Conservation (phyloP, 108 stramenopile species). For the Pseudonitzschia delicatissima region DNA sequence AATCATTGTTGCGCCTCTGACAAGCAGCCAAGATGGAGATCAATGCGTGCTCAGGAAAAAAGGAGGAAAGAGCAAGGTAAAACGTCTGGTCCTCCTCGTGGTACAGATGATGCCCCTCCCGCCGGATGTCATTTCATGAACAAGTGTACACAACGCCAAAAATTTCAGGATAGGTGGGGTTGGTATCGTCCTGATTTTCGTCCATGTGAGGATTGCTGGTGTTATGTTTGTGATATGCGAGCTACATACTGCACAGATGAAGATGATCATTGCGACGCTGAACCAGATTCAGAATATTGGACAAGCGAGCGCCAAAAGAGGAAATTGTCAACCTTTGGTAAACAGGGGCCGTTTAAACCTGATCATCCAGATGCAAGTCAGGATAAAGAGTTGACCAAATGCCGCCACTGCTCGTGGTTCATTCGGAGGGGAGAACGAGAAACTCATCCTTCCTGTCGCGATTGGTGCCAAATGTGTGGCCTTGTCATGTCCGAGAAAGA, state of each 20-base stretch:
- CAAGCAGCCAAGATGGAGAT: not conserved
- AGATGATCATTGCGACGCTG: not conserved
- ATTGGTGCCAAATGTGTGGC: slow-evolving; percentile 40
- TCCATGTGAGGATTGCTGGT: slow-evolving; percentile 7
- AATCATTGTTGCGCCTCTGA: slow-evolving; percentile 2
- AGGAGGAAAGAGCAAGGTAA: not conserved
- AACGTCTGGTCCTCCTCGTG: not conserved
- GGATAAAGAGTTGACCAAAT: slow-evolving; percentile 2
- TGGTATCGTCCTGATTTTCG: no score
- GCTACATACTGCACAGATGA: not conserved
- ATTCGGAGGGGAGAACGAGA: not conserved
- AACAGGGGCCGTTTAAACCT: slow-evolving; percentile 17
- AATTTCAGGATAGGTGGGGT: not conserved
- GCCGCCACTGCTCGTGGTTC: slow-evolving; percentile 21
- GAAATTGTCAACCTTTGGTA: slow-evolving; percentile 5
- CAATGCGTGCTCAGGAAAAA: not conserved
- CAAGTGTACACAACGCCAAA: not conserved
- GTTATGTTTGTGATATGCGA: slow-evolving; percentile 12
- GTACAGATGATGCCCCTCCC: not conserved
- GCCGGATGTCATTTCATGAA: not conserved
- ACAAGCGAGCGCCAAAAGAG: not conserved
- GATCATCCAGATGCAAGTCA: not conserved
- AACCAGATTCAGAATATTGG: not conserved
- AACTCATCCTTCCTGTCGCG: not conserved
- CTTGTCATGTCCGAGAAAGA: slow-evolving; percentile 18